A percentile compares a stretch with the other conserved stretches of the same genome.
These are phyloP conservation scores for Blastobotrys americana DNA, from an alignment of 805 yeast species.

Conservation along the genomic window DNA sequence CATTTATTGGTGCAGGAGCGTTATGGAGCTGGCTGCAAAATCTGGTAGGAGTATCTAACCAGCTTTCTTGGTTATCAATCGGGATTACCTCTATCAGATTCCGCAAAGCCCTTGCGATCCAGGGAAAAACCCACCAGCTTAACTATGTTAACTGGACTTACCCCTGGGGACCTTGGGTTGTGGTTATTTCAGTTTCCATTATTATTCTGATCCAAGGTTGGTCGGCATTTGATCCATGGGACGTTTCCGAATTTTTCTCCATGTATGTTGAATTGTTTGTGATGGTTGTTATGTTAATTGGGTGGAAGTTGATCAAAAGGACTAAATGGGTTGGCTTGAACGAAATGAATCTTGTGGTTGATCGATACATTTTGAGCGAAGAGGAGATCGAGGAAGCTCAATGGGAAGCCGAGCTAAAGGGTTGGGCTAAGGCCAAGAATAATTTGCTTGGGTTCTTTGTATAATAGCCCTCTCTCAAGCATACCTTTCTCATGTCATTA, in stretches of 20 bases:
- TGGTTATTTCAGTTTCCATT: slow-evolving; percentile 40
- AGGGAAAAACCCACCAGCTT: slow-evolving; percentile 37
- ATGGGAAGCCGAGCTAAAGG: slow-evolving; percentile 27
- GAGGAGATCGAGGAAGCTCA: slow-evolving; percentile 41
- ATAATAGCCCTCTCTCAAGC: not conserved
- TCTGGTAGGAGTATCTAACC: slow-evolving; percentile 57
- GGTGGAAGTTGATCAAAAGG: slow-evolving; percentile 54
- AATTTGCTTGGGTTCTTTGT: slow-evolving; percentile 8
- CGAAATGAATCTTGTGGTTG: slow-evolving; percentile 73
- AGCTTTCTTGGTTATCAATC: slow-evolving; percentile 55
- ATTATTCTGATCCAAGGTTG: slow-evolving; percentile 57
- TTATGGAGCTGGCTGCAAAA: slow-evolving; percentile 48
- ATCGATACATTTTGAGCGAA: slow-evolving; percentile 50
- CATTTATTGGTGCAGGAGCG: slow-evolving; percentile 46
- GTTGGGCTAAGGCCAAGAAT: slow-evolving; percentile 11
- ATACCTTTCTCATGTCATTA: not conserved
- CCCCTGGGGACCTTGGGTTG: slow-evolving; percentile 46
- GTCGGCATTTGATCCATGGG: slow-evolving; percentile 61
- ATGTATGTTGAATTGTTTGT: slow-evolving; percentile 58
- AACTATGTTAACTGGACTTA: slow-evolving; percentile 43
- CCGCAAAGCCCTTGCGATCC: slow-evolving; percentile 37
- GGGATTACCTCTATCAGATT: slow-evolving; percentile 49
- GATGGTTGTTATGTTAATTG: slow-evolving; percentile 45
- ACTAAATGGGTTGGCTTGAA: slow-evolving; percentile 60
- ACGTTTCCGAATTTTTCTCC: slow-evolving; percentile 52